Evolutionary conservation across 2,329 filamentous ascomycete genomes (phyloP).

Genomic region (Aschersonia sp.): DNA sequence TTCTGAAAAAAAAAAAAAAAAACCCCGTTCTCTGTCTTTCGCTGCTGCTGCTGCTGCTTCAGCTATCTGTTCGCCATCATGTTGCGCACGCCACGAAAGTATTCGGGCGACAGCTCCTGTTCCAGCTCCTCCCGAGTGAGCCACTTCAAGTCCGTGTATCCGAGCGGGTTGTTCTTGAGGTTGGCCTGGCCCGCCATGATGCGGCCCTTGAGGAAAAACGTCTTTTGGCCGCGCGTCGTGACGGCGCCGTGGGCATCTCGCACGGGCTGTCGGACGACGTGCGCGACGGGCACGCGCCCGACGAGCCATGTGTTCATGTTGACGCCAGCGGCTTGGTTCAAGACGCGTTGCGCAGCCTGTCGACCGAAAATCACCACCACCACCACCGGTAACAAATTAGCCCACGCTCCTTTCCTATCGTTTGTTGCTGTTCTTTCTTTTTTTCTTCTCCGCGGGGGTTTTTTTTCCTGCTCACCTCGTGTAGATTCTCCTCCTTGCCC

Average conservation of each 20-base stretch:
- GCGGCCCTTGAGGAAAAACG: conserved; percentile 89
- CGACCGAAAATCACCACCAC: conserved; percentile 6
- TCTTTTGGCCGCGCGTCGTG: conserved; percentile 53
- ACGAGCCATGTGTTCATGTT: conserved; percentile 99
- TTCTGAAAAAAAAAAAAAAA: neutral
- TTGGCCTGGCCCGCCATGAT: conserved; percentile 96
- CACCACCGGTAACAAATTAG: neutral
- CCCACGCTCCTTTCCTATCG: too few relatives aligned
- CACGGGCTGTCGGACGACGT: conserved; percentile 46
- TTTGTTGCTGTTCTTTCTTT: too few relatives aligned
- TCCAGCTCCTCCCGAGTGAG: conserved; percentile 77
- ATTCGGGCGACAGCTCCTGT: conserved; percentile 47
- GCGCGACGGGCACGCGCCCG: conserved; percentile 75
- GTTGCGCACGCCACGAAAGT: conserved; percentile 63
- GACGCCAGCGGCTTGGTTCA: conserved; percentile 63
- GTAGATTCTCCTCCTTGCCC: conserved; percentile 57
- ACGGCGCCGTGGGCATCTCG: conserved; percentile 27
- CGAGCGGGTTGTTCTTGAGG: conserved; percentile 54
- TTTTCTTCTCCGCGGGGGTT: too few relatives aligned
- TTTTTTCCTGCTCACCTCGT: conserved; percentile 47
- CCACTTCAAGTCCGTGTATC: conserved; percentile 80
- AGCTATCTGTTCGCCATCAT: conserved; percentile 65
- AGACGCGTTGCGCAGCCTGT: conserved; percentile 68
- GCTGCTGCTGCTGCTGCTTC: neutral
- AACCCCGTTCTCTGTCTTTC: neutral